These are phyloP conservation scores for Nothopassalora personata DNA, from an alignment of 2,329 filamentous ascomycete species.

Conservation along the genomic window DNA sequence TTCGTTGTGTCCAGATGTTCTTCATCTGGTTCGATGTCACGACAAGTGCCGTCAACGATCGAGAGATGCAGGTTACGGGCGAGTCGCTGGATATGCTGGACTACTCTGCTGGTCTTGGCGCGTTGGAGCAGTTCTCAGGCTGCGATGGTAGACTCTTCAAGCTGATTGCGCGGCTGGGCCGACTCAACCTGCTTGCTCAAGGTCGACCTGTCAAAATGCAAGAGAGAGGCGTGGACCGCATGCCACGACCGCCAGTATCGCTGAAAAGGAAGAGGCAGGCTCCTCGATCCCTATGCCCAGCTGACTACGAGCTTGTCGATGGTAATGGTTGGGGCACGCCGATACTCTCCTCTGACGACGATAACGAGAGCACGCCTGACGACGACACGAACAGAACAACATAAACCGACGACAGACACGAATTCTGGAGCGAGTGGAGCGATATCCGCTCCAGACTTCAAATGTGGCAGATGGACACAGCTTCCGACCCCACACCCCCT, in stretches of 20 bases:
- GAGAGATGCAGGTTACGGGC: conserved; percentile 72
- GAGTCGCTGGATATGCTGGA: conserved; percentile 59
- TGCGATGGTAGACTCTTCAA: conserved; percentile 85
- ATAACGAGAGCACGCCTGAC: conserved; percentile 36
- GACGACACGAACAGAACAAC: conserved; percentile 11
- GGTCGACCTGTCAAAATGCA: conserved; percentile 42
- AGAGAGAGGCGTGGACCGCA: conserved; percentile 3
- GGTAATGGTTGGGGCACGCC: conserved; percentile 59
- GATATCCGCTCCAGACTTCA: conserved; percentile 70
- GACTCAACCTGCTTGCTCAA: conserved; percentile 79
- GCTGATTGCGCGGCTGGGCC: conserved; percentile 74
- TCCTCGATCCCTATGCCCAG: conserved; percentile 16
- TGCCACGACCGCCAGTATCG: conserved; percentile 4
- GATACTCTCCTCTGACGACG: conserved; percentile 30
- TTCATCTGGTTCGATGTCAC: conserved; percentile 95
- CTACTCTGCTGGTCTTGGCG: conserved; percentile 62
- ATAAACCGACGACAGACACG: conserved; percentile 49
- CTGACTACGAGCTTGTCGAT: conserved; percentile 57
- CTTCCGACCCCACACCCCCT: conserved; percentile 27
- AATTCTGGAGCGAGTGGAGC: conserved; percentile 85
- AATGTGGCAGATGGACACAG: conserved; percentile 67
- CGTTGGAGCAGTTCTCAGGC: conserved; percentile 77
- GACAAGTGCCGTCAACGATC: conserved; percentile 84
- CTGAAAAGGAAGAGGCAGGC: neutral
- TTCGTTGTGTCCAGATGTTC: conserved; percentile 84